Evolutionary conservation across 306 rosid genomes (phyloP), one percentile per base, ranked within the genome.

Genomic region (Fragaria vesca): DNA sequence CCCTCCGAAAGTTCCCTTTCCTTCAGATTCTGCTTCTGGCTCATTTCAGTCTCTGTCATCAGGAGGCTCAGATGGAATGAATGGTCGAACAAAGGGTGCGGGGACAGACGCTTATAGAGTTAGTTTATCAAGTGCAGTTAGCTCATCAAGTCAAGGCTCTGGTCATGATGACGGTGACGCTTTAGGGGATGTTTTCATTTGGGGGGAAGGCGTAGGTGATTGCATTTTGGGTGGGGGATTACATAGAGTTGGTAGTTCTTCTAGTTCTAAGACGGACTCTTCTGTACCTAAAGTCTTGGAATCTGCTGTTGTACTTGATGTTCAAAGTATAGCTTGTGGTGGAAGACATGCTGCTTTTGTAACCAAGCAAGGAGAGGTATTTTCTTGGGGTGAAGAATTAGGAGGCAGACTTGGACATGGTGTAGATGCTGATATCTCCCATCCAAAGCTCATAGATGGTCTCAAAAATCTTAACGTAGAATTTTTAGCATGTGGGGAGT

Each of bases 351-450:
- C 96, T 12, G 96, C 97, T 80, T 81, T 96, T 54, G 98, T 96
- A 80, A 96, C 96, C 63, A 91, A 94, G 79, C 99, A 91, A 83
- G 97, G 96, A 12, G 97, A 96, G 80, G 88, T 96, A 47, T 96
- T 96, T 79, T 88, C 97, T 50, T 96, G 99, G 99, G 99, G 99
- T 1, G 97, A 93, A 84, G 99, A 91, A 85, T 86, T 94, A 54
- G 96, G 98, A 77, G 99, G 99, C 74, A 90, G 98, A 82, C 99
- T 96, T 76, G 99, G 99, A 73, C 98, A 91, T 15, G 96, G 99
- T 81, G 97, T 91, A 69, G 99, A 92, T 65, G 87, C 91, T 71
- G 98, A 96, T 84, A 91, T 93, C 76, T 80, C 86, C 36, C 92
- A 93, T 70, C 99, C 99, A 61, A 94, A 92, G 85, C 94, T 96